Percentiles rank a stretch among this genome's conserved stretches.
Evolutionary conservation across 2,329 filamentous ascomycete genomes (phyloP).

Genomic region (Nothophaeocryptopus gaeumannii): DNA sequence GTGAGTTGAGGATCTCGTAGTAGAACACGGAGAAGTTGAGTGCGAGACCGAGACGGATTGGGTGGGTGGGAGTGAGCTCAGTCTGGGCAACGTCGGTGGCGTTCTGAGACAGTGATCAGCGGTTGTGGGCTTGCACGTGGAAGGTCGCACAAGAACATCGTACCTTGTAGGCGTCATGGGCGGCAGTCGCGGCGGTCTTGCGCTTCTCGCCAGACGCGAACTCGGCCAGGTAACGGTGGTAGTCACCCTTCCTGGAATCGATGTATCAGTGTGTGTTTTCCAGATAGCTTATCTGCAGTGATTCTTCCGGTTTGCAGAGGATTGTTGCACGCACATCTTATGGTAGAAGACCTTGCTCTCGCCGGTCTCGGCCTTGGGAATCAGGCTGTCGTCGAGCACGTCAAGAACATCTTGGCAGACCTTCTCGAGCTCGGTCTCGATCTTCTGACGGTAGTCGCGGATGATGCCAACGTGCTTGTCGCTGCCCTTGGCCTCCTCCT

Average conservation of each 20-base stretch:
- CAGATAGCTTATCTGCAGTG: not conserved
- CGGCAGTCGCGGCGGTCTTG: constrained; percentile 80
- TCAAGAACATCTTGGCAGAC: constrained; percentile 98
- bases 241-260: constrained; percentile 83
- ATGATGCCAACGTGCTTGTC: constrained; percentile 93
- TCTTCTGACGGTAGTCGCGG: constrained; percentile 97
- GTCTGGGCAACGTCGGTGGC: constrained; percentile 98
- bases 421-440: constrained; percentile 94
- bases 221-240: constrained; percentile 93
- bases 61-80: constrained; percentile 94
- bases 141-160: constrained; percentile 29
- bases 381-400: constrained; percentile 87
- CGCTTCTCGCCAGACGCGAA: constrained; percentile 91
- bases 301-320: not conserved
- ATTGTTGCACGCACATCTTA: constrained; percentile 77
- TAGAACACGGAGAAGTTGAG: constrained; percentile 99
- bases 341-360: constrained; percentile 99
- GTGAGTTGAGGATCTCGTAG: constrained; percentile 98
- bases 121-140: constrained; percentile 10
- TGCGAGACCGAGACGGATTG: constrained; percentile 93
- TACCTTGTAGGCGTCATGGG: constrained; percentile 98
- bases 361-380: constrained; percentile 91
- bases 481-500: constrained; percentile 98
- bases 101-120: constrained; percentile 57
- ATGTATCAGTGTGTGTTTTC: not conserved